A percentile compares a stretch with the other conserved stretches of the same genome.
Evolutionary conservation across 768 basidiomycete genomes (phyloP).

Genomic region (Kwoniella shandongensis): DNA sequence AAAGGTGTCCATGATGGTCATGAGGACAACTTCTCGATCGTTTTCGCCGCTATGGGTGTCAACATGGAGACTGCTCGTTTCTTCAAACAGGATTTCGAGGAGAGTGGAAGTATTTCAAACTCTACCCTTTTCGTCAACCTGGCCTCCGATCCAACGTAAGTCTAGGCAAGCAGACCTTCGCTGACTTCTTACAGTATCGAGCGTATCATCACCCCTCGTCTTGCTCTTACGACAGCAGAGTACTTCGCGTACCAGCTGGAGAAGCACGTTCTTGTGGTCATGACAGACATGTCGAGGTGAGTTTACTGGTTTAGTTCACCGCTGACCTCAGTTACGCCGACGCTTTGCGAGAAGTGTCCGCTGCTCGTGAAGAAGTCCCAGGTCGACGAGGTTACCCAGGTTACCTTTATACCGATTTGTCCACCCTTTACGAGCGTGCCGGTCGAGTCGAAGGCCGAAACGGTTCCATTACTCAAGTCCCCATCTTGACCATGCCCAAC

Average conservation of each 20-base stretch:
- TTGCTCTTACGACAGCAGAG: conserved; percentile 96
- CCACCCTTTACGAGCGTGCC: conserved; percentile 98
- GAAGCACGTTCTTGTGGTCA: conserved; percentile 98
- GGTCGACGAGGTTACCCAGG: conserved; percentile 93
- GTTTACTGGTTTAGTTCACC: background rate
- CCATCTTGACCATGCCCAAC: conserved; percentile 99
- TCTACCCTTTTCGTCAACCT: conserved; percentile 98
- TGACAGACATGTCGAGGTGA: conserved; percentile 80
- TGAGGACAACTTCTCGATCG: conserved; percentile 99
- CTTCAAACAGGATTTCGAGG: conserved; percentile 99
- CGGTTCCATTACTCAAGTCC: conserved; percentile 99
- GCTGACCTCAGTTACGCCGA: conserved; percentile 56
- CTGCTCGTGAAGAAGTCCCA: conserved; percentile 97
- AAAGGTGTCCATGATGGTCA: conserved; percentile 98
- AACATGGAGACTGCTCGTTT: conserved; percentile 99
- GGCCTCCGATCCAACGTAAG: conserved; percentile 90
- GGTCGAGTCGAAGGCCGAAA: conserved; percentile 96
- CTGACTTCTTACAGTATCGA: conserved; percentile 63
- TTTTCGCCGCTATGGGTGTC: conserved; percentile 99
- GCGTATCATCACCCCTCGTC: conserved; percentile 97
- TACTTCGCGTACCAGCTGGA: conserved; percentile 99
- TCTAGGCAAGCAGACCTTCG: background rate
- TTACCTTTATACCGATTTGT: conserved; percentile 86
- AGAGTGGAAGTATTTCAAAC: conserved; percentile 94
- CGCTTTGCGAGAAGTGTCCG: conserved; percentile 71